phyloP scores from a whole-genome alignment of 2,329 filamentous ascomycete species.

The Akanthomyces lecanii region DNA sequence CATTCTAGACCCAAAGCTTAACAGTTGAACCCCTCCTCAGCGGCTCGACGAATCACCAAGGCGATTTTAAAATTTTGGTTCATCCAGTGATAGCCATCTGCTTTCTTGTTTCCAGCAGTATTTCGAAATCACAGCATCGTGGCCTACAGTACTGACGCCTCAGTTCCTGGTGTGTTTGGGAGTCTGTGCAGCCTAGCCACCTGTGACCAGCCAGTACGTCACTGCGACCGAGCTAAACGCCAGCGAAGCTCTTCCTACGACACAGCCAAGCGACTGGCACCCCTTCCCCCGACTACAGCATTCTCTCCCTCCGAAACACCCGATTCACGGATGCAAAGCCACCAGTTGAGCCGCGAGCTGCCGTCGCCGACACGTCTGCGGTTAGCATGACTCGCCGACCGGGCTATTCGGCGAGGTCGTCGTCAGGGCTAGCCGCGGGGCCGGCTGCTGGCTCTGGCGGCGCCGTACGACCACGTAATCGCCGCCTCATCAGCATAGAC shows the following conservation, averaged over 20 bases:
- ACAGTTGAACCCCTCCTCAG: neutral
- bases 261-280: neutral
- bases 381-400: conserved; percentile 33
- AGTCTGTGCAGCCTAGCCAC: neutral
- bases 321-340: conserved; percentile 30
- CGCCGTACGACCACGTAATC: conserved; percentile 47
- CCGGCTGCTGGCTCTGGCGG: conserved; percentile 38
- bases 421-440: conserved; percentile 44
- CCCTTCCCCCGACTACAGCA: neutral
- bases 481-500: conserved; percentile 37
- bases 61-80: neutral
- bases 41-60: neutral
- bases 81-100: neutral
- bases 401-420: conserved; percentile 27
- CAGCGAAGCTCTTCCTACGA: conserved; percentile 6
- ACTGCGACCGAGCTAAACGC: conserved; percentile 5
- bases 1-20: neutral
- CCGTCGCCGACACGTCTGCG: conserved; percentile 29
- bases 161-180: neutral
- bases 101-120: neutral
- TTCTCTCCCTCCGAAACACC: conserved; percentile 26
- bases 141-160: neutral
- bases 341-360: conserved; percentile 26
- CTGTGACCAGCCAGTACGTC: conserved; percentile 14
- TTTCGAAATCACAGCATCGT: neutral